Conservation (phyloP, 441 rosid species). For the Mallotus japonicus region DNA sequence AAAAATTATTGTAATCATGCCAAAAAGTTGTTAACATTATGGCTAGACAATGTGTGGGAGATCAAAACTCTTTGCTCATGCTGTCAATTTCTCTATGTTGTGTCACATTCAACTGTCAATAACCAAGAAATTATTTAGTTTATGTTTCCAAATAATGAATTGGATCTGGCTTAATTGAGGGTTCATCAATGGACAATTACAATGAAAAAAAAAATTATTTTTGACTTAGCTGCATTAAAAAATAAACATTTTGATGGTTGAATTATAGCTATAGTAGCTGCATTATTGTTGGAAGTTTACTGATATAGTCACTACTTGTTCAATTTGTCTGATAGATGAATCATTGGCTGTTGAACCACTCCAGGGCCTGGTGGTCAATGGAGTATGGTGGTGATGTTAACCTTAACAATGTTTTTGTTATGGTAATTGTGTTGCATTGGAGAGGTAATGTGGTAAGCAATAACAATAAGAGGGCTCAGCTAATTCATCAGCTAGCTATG, state of each 20-base stretch:
- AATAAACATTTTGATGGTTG: no score
- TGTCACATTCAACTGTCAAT: slow-evolving; percentile 30
- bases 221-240: no score
- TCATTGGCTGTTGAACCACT: slow-evolving; percentile 33
- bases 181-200: no score
- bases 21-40: slow-evolving; percentile 45
- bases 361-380: slow-evolving; percentile 17
- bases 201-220: no score
- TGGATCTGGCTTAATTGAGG: not conserved
- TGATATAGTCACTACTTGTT: no score
- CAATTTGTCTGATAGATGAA: not conserved
- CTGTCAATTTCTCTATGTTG: slow-evolving; percentile 20
- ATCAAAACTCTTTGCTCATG: slow-evolving; percentile 22
- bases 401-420: not conserved
- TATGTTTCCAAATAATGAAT: not conserved
- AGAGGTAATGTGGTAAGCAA: no score
- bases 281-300: no score
- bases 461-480: not conserved
- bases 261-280: no score
- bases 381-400: slow-evolving; percentile 25
- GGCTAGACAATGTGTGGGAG: slow-evolving; percentile 22
- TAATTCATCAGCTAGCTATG: not conserved
- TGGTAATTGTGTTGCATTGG: no score
- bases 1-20: slow-evolving; percentile 20
- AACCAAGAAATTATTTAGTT: not conserved